Percentiles rank a stretch among this genome's conserved stretches.
phyloP scores from a whole-genome alignment of 179 eudicot species.

The Spergularia azorica region DNA sequence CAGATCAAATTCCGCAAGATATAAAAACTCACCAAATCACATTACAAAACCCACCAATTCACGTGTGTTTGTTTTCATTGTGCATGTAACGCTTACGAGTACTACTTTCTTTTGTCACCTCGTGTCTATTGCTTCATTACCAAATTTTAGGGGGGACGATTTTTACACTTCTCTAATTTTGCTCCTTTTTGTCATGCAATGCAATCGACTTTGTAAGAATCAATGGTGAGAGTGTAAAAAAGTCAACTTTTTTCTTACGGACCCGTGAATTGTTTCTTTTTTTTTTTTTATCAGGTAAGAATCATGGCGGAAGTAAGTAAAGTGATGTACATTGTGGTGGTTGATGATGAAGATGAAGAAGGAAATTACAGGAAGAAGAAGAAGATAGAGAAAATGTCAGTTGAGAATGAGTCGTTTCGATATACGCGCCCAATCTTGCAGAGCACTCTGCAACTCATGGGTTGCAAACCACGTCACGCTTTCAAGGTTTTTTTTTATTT shows the following conservation, averaged over 20 bases:
- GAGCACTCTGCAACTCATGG: constrained; percentile 86
- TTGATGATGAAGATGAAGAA: constrained; percentile 35
- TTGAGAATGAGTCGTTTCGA: constrained; percentile 52
- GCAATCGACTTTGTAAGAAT: too few relatives aligned
- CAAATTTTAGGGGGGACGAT: too few relatives aligned
- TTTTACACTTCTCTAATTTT: too few relatives aligned
- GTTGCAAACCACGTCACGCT: constrained; percentile 87
- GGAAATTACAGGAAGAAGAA: constrained; percentile 22
- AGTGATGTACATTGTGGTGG: constrained; percentile 68
- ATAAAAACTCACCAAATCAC: too few relatives aligned
- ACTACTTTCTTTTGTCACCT: neutral
- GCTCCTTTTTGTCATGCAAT: too few relatives aligned
- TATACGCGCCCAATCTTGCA: constrained; percentile 83
- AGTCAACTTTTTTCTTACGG: too few relatives aligned
- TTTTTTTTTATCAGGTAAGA: too few relatives aligned
- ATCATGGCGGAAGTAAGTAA: constrained; percentile 47
- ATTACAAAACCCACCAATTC: too few relatives aligned
- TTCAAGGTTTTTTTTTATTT: constrained; percentile 46
- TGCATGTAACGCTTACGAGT: neutral
- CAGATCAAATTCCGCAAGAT: too few relatives aligned
- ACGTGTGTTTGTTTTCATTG: neutral
- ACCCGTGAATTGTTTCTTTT: neutral
- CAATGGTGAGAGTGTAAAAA: too few relatives aligned
- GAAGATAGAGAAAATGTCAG: neutral
- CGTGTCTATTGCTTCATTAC: neutral